Base-by-base conservation (phyloP, 2,329 filamentous ascomycete genomes). In the Aspergillus thermomutatus region DNA sequence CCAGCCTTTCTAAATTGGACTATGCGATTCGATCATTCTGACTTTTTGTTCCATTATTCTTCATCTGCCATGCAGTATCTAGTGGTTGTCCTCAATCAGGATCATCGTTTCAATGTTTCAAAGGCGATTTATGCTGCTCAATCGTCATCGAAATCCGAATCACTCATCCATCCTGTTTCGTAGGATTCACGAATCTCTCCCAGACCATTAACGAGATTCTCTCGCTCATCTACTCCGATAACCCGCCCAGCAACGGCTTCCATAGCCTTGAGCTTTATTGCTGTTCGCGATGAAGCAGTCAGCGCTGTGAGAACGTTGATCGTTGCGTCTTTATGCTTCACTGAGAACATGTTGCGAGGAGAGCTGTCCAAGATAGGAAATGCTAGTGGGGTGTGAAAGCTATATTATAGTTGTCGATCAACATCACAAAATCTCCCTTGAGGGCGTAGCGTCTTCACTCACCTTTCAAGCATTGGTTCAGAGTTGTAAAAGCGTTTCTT, bases 321-420 rank as follows among this genome's bases (percentile, higher is more conserved):
- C 79, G 57, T 87, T 56, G 62, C 67, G 70, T 60, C 56, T 70
- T 67, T 57, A 56, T 80, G 65, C 25, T 51, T 70, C 52, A 80
- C 75, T 19, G 80, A 70, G 72, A 92, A 91, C 53, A 97, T 88
- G 28, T 79, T 65, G n/a, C 63, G 77, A 0, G 94, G 94, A 69
- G 90, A 97, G 71, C 91, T 96, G 69, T 94, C 87, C 34, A 96
- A 81, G 27, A 92, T 69, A 1, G 93, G 92, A 67, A 92, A 94
- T 1, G 82, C 77, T 7, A 93, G 79, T 21, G 69, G 62, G 31
- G 71, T 70, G 41, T 71, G 58, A 56, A 71, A 76, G 50, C 74
- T 77, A 60, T 25, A 21, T 53, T 7, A 59, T 41, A 37, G 27
- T 50, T 41, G 49, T 47, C 46, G 53, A 50, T 64, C 56, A 62